These are phyloP conservation scores for Geum urbanum DNA, from an alignment of 306 rosid species.

Conservation along the genomic window DNA sequence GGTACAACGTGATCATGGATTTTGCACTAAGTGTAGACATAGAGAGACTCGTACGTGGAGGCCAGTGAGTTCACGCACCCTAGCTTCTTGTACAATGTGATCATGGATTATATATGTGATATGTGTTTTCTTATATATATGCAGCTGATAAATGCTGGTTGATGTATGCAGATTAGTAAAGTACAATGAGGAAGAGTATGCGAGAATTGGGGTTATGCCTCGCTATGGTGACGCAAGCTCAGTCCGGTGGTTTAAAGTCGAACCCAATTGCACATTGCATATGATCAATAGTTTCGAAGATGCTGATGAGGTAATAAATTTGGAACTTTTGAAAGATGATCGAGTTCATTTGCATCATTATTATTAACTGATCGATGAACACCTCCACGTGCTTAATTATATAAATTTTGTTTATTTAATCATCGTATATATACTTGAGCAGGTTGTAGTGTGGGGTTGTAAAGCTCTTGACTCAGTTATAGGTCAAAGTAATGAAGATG, in stretches of 20 bases:
- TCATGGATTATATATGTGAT: too few relatives aligned
- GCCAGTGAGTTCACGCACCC: conserved; percentile 44
- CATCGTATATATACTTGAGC: neutral
- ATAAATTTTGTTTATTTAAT: neutral
- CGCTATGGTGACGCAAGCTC: conserved; percentile 60
- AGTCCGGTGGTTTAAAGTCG: conserved; percentile 60
- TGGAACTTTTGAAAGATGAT: neutral
- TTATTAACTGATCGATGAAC: neutral
- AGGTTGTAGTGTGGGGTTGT: conserved; percentile 75
- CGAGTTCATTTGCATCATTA: neutral
- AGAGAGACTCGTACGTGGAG: conserved; percentile 45
- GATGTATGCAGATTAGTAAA: conserved; percentile 28
- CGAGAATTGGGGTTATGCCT: conserved; percentile 76
- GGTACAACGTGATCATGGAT: conserved; percentile 69
- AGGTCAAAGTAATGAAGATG: neutral
- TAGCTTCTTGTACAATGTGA: too few relatives aligned
- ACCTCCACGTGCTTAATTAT: too few relatives aligned
- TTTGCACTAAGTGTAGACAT: conserved; percentile 54
- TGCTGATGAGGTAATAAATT: conserved; percentile 37
- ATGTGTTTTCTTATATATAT: too few relatives aligned
- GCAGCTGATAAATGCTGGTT: too few relatives aligned
- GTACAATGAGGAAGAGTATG: conserved; percentile 43
- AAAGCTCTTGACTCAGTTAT: conserved; percentile 51
- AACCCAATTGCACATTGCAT: conserved; percentile 56
- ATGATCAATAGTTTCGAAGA: conserved; percentile 62